Evolutionary conservation across 768 basidiomycete species (phyloP), one percentile per base, ranked within the genome.

Genomic region (Coprinellus micaceus): DNA sequence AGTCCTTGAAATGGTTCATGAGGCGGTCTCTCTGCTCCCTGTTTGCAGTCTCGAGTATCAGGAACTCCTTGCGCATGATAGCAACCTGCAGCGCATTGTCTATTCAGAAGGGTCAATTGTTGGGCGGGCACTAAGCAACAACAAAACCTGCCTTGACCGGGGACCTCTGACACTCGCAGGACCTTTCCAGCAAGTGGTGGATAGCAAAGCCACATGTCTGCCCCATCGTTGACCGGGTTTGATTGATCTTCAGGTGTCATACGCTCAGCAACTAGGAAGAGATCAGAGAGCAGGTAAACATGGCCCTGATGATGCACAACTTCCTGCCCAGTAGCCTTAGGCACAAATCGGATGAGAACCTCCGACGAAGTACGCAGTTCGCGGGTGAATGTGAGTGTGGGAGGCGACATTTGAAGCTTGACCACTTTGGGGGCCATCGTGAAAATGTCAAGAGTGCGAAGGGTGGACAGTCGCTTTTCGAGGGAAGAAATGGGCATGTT

Each of bases 141-240:
- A n/a, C 6, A 29, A 30, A 54, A 10, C 82, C 55, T 58, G 83
- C 91, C 82, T 77, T 80, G 79, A 33, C 78, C 85, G 54, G 76
- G 74, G 3, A 82, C 76, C 60, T 85, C 85, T 9, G 75, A 75
- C 3, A 91, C 86, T 57, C 81, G 80, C 53, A 99, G 77, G 63
- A 97, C 94, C 67, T 96, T 98, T 4, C 94, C 96, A 12, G 97
- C 88, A 30, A 99, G 75, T 4, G 97, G 97, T 17, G 97, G 97
- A 74, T 97, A 99, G 61, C 87, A 84, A 45, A 99, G 76, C 84
- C 86, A 91, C 86, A 96, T 89, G 66, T 97, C 93, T 4, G 86
- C 79, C 11, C 84, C 84, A 56, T 83, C 82, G 29, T 75, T 71
- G 12, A 74, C 77, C 57, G 69, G 63, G 25, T 77, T 71, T 37